These are phyloP conservation scores for Alternaria novae-zelandiae DNA, from an alignment of 2,329 filamentous ascomycete species.

Conservation along the genomic window DNA sequence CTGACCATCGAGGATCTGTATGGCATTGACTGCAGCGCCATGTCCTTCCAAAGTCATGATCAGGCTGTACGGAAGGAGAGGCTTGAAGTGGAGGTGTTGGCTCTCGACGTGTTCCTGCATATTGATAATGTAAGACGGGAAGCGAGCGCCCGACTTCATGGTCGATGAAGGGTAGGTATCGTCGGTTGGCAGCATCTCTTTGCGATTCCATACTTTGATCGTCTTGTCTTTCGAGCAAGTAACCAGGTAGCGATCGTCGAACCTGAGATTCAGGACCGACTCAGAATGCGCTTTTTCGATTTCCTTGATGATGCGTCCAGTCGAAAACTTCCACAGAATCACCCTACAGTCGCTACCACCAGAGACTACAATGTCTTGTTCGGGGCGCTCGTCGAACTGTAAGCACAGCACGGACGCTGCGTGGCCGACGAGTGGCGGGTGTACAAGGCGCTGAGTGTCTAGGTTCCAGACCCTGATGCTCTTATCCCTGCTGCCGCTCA, in stretches of 20 bases:
- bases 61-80: slow-evolving; percentile 72
- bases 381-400: slow-evolving; percentile 87
- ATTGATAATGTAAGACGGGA: slow-evolving; percentile 63
- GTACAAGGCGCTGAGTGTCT: slow-evolving; percentile 76
- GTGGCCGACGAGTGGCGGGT: slow-evolving; percentile 78
- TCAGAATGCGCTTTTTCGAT: slow-evolving; percentile 81
- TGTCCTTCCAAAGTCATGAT: slow-evolving; percentile 85
- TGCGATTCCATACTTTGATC: slow-evolving; percentile 94
- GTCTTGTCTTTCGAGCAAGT: slow-evolving; percentile 98
- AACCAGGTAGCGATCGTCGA: slow-evolving; percentile 88
- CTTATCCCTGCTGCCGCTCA: slow-evolving; percentile 90
- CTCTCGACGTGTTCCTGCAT: slow-evolving; percentile 48
- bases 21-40: slow-evolving; percentile 90
- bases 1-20: slow-evolving; percentile 83
- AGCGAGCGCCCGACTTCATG: slow-evolving; percentile 52
- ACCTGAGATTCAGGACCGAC: slow-evolving; percentile 91
- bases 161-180: slow-evolving; percentile 50
- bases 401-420: slow-evolving; percentile 88
- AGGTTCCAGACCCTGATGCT: slow-evolving; percentile 91
- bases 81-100: slow-evolving; percentile 56
- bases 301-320: slow-evolving; percentile 79
- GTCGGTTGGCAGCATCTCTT: slow-evolving; percentile 50
- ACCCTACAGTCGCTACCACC: slow-evolving; percentile 92
- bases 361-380: slow-evolving; percentile 91
- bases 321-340: slow-evolving; percentile 93